Evolutionary conservation across 1,284 basidiomycete genomes (phyloP), one percentile per base, ranked within the genome.

Genomic region (Caloboletus firmus): DNA sequence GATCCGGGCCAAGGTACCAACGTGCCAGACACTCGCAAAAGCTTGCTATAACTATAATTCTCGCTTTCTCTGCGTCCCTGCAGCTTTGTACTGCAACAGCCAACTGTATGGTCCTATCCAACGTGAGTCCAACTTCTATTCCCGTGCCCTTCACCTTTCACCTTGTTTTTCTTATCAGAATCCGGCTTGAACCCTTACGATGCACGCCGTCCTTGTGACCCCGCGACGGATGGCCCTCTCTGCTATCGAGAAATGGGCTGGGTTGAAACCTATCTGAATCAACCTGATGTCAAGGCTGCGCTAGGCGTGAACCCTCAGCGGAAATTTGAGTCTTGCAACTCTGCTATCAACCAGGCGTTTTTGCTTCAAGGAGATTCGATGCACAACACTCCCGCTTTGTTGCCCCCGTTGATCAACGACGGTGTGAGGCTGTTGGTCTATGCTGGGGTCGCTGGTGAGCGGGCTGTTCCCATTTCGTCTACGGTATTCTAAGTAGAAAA

Each of bases 171-270:
- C 36, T n/a, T 37, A 30, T 51, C 54, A 87, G 85, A 83, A 70
- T 78, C 81, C 64, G 85, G 83, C 8, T 67, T 79, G 37, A 89
- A 89, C 71, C 82, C 88, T 31, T 96, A 96, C 69, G 95, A 98
- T 64, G 89, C 95, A 11, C 85, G 95, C 54, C 79, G 73, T 58
- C 78, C 78, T 57, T 98, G 95, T 59, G 87, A 93, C 64, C 79
- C 76, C 40, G 69, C 76, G 43, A 76, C 78, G 68, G 86, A 92
- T 57, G 80, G 75, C 59, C 79, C 68, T 13, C 73, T 81, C 12
- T 83, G 84, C 67, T 88, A 87, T 68, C 68, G 63, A 51, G 76
- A 90, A 70, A 80, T 90, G 77, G 70, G 72, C 24, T 89, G 83
- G 83, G 78, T 89, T 63, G 82, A 85, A 60, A 76, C 72, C 1